These are phyloP conservation scores for Omphalea diandra DNA, from an alignment of 441 rosid genomes.

Conservation along the genomic window DNA sequence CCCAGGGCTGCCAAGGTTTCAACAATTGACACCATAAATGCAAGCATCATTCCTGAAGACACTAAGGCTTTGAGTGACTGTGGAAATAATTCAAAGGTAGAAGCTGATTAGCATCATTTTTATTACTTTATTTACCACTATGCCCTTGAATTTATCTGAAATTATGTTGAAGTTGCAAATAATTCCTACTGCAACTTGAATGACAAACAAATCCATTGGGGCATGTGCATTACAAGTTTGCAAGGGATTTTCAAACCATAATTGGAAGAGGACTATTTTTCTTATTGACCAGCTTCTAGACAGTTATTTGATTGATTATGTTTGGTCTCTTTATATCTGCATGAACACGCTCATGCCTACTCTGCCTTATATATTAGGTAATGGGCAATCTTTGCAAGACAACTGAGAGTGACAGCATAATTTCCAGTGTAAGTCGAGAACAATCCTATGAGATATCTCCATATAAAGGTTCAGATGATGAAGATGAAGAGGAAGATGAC, in stretches of 20 bases:
- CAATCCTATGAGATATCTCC: slow-evolving; percentile 90
- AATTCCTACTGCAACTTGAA: neutral
- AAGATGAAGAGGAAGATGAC: slow-evolving; percentile 64
- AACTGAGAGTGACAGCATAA: slow-evolving; percentile 20
- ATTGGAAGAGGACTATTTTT: neutral
- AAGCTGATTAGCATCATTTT: slow-evolving; percentile 16
- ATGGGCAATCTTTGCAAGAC: slow-evolving; percentile 29
- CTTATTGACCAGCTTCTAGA: neutral
- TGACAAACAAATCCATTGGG: neutral
- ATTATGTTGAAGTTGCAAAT: slow-evolving; percentile 4
- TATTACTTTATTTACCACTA: slow-evolving; percentile 1
- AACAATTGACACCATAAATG: slow-evolving; percentile 34
- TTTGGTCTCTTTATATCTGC: neutral
- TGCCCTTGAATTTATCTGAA: neutral
- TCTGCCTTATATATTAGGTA: slow-evolving; percentile 37
- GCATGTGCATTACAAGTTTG: slow-evolving; percentile 9
- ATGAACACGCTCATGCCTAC: slow-evolving; percentile 17
- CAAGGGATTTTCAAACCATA: neutral
- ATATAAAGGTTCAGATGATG: slow-evolving; percentile 86
- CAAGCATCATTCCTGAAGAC: slow-evolving; percentile 35
- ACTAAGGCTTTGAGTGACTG: slow-evolving; percentile 16
- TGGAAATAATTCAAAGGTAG: slow-evolving; percentile 56
- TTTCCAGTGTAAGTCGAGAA: slow-evolving; percentile 36
- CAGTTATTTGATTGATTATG: neutral
- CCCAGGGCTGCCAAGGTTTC: slow-evolving; percentile 26